Base-by-base conservation (phyloP, 2,329 filamentous ascomycete genomes). In the Amauroascus niger region DNA sequence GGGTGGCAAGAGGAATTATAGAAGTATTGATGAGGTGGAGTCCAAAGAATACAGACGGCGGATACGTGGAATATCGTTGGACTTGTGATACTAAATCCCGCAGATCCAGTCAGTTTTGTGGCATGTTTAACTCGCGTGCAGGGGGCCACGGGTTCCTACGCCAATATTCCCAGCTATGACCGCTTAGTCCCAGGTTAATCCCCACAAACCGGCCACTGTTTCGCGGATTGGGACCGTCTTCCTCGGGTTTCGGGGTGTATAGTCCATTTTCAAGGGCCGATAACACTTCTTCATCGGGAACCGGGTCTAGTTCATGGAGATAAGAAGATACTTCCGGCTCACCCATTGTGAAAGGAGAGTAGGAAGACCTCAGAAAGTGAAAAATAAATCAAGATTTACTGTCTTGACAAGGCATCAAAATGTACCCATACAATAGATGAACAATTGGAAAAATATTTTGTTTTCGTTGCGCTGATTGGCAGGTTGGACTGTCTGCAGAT, bases 21-120 rank as follows among this genome's bases (percentile, higher is more conserved):
- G 87, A 87, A 32, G 88, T 91, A 62, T 90, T 95, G 63, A 83
- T 77, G 58, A 93, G 75, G 72, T 95, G 89, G 54, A 93, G 76
- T 28, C 81, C 76, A 32, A 84, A 78, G 72, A 91, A 95, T 60
- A 87, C 73, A 58, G 81, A 81, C 64, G 88, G 90, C 59, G 86
- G 82, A 73, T 95, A 94, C 60, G 86, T 88, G 0, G 88, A 93
- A 75, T 95, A 95, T 67, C 82, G 85, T 69, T 97, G 93, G 33
- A 93, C 76, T 46, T 86, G 81, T 4, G 78, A 78, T 51, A 94
- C 85, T 88, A 59, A 13, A 2, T 35, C 20, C 30, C 13, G 35
- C 20, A 2, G 13, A 33, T 41, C 16, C 37, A 6, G 22, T 53
- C 28, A 45, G 43, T 22, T 44, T 28, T 14, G 37, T 9, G 6